Base-by-base conservation (phyloP, 352 stramenopile genomes). In the Globisporangium lucens region DNA sequence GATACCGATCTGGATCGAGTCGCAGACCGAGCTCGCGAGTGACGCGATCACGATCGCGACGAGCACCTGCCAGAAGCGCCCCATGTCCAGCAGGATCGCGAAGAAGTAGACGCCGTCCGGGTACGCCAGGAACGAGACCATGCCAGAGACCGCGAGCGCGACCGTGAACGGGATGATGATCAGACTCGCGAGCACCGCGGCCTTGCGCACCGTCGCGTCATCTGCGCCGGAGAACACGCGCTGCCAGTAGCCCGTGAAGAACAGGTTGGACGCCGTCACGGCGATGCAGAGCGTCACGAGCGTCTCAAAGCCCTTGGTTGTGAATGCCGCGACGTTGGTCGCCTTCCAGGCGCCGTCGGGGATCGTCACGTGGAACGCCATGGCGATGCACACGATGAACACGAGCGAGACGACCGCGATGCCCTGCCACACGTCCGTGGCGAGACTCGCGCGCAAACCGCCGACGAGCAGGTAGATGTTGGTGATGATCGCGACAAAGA, bases 161-260 rank as follows among this genome's bases (percentile, higher is more conserved):
- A 93, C 75, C 3, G 84, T 93, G 71, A 93, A 93, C 43, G 85
- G 69, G 7, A 89, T 80, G 56, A 85, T 79, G 55, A 90, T 89
- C 13, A 69, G 35, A 10, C 75, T 80, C 20, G 83, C 75, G 41
- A 82, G 71, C 22, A 76, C 64, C 1, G 79, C 72, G n/a, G 73
- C 82, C 33, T 75, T 79, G 56, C 70, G 74, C 24, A 93, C 66
- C 9, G 82, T 89, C 13, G 57, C 61, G 66, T 91, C 76, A 70
- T 88, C 79, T 7, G 85, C 80, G 10, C 79, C 82, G 0, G 80
- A 68, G 67, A 85, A 92, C 56, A 91, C 84, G 51, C 85, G 83
- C 70, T 91, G 85, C 85, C 85, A 93, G 63, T 86, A 93, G 61
- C 82, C 85, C 61, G 85, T 91, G 72, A 91, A 89, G 71, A 93